Conservation (phyloP, 2,329 filamentous ascomycete species). For the Fusarium sp. region DNA sequence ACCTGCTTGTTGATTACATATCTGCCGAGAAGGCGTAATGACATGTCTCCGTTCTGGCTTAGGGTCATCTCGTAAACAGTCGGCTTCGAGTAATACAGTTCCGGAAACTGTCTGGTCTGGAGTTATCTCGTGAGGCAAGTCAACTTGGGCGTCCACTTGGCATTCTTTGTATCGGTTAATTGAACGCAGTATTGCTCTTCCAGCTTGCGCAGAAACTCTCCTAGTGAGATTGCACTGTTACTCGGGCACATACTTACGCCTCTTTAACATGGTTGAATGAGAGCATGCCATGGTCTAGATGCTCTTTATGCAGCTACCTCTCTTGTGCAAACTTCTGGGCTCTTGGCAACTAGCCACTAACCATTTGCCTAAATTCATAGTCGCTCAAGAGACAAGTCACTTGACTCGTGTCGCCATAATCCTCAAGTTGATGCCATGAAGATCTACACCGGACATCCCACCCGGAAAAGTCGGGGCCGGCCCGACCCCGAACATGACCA, state of each 20-base stretch:
- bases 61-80: not conserved
- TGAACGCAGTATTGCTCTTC: not conserved
- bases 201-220: not conserved
- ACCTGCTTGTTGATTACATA: not conserved
- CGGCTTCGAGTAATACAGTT: not conserved
- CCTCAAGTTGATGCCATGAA: not conserved
- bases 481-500: not conserved
- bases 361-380: not conserved
- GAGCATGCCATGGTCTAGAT: not conserved
- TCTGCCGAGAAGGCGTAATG: not conserved
- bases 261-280: not conserved
- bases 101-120: not conserved
- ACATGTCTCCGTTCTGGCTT: not conserved
- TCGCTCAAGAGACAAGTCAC: not conserved
- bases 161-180: not conserved
- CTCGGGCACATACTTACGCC: not conserved
- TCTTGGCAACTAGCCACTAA: not conserved
- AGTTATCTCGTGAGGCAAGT: constrained; percentile 39
- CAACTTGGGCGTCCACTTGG: not conserved
- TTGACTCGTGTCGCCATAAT: constrained; percentile 8
- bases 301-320: not conserved
- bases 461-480: not conserved
- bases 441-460: not conserved
- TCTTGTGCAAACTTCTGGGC: not conserved
- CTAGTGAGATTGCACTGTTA: not conserved